Base-by-base conservation (phyloP, 2,329 filamentous ascomycete genomes). In the Colletotrichum orbiculare region DNA sequence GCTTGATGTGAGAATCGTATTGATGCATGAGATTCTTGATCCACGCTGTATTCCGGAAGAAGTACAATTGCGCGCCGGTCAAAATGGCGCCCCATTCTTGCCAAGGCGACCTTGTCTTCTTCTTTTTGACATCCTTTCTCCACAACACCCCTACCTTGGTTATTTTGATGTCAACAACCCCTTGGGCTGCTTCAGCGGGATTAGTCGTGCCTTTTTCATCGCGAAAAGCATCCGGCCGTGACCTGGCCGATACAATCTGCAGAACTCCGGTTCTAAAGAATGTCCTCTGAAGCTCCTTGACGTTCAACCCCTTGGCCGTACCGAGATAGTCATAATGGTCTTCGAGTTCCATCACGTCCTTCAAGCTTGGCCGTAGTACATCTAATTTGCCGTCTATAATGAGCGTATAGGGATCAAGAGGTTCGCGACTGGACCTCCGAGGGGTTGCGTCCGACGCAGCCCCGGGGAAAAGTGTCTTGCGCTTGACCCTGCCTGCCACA, bases 21-120 rank as follows among this genome's bases (percentile, higher is more conserved):
- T 99, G 96, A 68, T 92, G 87, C 81, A 98, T 94, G 68, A 99
- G 79, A 64, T 87, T 91, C 77, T 97, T 98, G 39, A 97, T 89
- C 95, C 96, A 99, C 17, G 89, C 85, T 6, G 93, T 91, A 74
- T 98, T 97, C 63, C 93, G 90, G 81, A 98, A 99, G 77, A 99
- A 93, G 76, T 97, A 99, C 8, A 99, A 86, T 73, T 97, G 95
- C 6, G 96, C 96, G n/a, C 95, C 93, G 1, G 96, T 99, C 37
- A 99, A 85, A 64, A 99, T 91, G 33, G 94, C 96, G 56, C 96
- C 96, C 96, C 96, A 99, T 83, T 99, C 96, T 74, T 97, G 95
- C 96, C 96, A 99, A 2, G 96, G 95, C 10, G 95, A 97, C 47
- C 95, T 87, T 1, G 94, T 91, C 77, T 96, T 97, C 79, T 96